Evolutionary conservation across 2,329 filamentous ascomycete genomes (phyloP).

Genomic region (Chaetothyriales sp.): DNA sequence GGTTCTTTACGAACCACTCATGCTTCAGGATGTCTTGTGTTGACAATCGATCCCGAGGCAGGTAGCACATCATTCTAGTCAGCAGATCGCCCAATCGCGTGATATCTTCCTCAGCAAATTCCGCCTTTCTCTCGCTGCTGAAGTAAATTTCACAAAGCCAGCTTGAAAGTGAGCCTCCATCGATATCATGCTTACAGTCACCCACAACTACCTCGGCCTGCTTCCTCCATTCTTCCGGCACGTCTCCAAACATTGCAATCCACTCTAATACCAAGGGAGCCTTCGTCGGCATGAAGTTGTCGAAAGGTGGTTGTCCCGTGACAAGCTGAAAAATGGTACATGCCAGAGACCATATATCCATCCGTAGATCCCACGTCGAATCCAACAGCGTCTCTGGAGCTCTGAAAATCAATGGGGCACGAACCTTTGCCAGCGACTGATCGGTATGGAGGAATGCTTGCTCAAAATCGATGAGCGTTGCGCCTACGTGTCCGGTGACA

Average conservation of each 20-base stretch:
- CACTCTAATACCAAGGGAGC: slow-evolving; percentile 12
- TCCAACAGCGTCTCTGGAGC: slow-evolving; percentile 14
- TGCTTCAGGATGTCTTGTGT: slow-evolving; percentile 7
- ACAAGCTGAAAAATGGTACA: slow-evolving; percentile 15
- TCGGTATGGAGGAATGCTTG: slow-evolving; percentile 9
- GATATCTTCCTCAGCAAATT: slow-evolving; percentile 13
- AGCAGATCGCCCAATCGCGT: slow-evolving; percentile 9
- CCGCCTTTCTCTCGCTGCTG: slow-evolving; percentile 7
- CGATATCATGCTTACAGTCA: slow-evolving; percentile 5
- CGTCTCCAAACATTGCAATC: slow-evolving; percentile 14
- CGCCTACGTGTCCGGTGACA: slow-evolving; percentile 3
- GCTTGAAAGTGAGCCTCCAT: slow-evolving; percentile 7
- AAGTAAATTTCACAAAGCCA: slow-evolving; percentile 15
- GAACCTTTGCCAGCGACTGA: slow-evolving; percentile 7
- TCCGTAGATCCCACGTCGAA: slow-evolving; percentile 7
- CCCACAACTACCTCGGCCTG: slow-evolving; percentile 6
- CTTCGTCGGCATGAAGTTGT: slow-evolving; percentile 12
- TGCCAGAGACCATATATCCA: slow-evolving; percentile 14
- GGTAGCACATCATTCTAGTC: slow-evolving; percentile 7
- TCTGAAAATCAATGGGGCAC: slow-evolving; percentile 11
- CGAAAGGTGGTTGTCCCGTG: slow-evolving; percentile 15
- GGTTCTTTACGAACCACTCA: slow-evolving; percentile 9
- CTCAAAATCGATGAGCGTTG: slow-evolving; percentile 14
- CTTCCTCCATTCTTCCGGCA: slow-evolving; percentile 13
- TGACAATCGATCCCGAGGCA: slow-evolving; percentile 6